Evolutionary conservation across 768 basidiomycete genomes (phyloP), one percentile per base, ranked within the genome.

Genomic region (Lactarius akahatsu): DNA sequence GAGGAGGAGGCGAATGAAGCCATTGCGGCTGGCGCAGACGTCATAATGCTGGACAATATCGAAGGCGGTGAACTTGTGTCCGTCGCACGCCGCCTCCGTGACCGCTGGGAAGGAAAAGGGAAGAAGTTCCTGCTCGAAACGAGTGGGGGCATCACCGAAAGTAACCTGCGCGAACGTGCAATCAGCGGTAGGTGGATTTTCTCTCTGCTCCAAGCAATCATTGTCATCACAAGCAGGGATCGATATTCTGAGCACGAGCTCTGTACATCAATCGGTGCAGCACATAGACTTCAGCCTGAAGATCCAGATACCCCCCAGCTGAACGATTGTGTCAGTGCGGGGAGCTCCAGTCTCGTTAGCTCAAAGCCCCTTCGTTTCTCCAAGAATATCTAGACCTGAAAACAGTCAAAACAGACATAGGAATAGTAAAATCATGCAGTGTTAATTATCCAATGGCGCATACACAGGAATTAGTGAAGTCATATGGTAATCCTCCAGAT

Each of bases 201-300:
- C 34, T 1, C 11, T 18, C 30, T 45, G 11, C 34, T 15, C 10
- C 1, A n/a, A 28, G 58, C 9, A 38, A 45, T 36, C 26, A 9
- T 63, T 23, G 1, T 57, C 57, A 28, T 40, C 36, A 54, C 38
- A 55, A 38, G 23, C 76, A 96, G 96, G 94, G 73, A 89, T 99
- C 71, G 97, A 99, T 75, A 96, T 98, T 72, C 72, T 97, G 76
- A 91, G 95, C 78, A 95, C 94, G 50, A 95, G 92, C 67, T 85
- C 82, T 10, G 91, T 95, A 30, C 94, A 96, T 71, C 93, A 98
- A 76, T 92, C 91, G 1, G 93, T 92, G 30, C 92, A 86, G 70
- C 95, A 97, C 73, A 88, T 98, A 68, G 97, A 98, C 76, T 99
- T 96, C 76, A 97, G 94, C 73, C 82, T 99, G 72, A 98, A 98